Base-by-base conservation (phyloP, 1,139 yeast genomes). In the Yamadazyma triangularis region DNA sequence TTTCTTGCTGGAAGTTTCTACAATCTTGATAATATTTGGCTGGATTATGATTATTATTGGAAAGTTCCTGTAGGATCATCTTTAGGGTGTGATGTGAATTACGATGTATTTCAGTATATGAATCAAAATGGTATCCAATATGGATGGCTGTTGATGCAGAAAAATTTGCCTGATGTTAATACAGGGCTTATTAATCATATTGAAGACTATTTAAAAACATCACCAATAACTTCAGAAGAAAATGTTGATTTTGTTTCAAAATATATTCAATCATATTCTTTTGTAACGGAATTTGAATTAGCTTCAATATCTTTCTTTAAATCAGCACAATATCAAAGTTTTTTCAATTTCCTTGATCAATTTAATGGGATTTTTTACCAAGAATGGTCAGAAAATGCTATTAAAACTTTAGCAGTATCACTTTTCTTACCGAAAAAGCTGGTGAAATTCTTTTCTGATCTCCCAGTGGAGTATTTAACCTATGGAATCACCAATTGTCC, bases 31-130 rank as follows among this genome's bases (percentile, higher is more conserved):
- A 85, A 87, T 59, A 87, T 88, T 64, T 88, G 77, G 69, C 68
- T 67, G 37, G 80, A 81, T 25, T 87, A 80, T 56, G 86, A 81
- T 43, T 87, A 79, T 64, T 88, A 86, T 65, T 88, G 96, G 96
- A 79, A 96, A 59, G 95, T 88, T 35, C 96, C 88, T 59, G 95
- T 95, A 21, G 89, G 81, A 50, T 76, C 85, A 51, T 69, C 73
- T 48, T 68, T 86, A 35, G 80, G 62, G 55, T 87, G 95, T 65
- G 91, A 86, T 53, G 67, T 87, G 44, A 79, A 81, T 49, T 83
- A 85, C 51, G 95, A 87, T 57, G 70, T 85, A 25, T 87, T 87
- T 70, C 77, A 78, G 57, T 82, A 73, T 58, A 80, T 87, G 93
- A 73, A 75, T 39, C 85, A 78, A 37, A 80, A 84, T 53, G 66